Base-by-base conservation (phyloP, 2,329 filamentous ascomycete genomes). In the Zymoseptoria passerinii region DNA sequence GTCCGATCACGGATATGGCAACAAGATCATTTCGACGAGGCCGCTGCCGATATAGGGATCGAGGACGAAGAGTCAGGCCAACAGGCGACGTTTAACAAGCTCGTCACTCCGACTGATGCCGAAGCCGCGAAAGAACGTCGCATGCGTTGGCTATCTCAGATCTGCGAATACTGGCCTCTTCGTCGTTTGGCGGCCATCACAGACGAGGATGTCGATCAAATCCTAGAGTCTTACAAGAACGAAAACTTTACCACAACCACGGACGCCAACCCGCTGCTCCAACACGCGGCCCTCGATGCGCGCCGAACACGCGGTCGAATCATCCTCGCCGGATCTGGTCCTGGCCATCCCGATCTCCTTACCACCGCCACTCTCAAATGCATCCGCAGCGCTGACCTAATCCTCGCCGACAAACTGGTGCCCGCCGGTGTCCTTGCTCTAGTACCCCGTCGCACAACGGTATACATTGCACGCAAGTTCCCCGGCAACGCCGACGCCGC, bases 121-220 rank as follows among this genome's bases (percentile, higher is more conserved):
- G 86, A 88, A 60, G 86, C 86, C 2, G 83, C 85, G 16, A 90
- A 90, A 70, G 91, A 83, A 20, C 81, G 92, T 60, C 83, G 94
- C 54, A 92, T 95, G 79, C 83, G 94, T 58, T 99, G 94, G 94
- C 79, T 99, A 1, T 84, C 88, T 19, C 94, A 99, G 72, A 90
- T 99, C 55, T 99, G 94, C 80, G 94, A 99, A 77, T 99, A 99
- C 75, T 99, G 94, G 94, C 92, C 94, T 1, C 80, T 99, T 27
- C 86, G 85, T 63, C 84, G 89, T 18, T 81, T 99, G 1, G 90
- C 91, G 7, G 80, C 81, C 48, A 87, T 97, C 63, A 87, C 83
- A 3, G 90, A 96, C 67, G 81, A 81, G 8, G 92, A 97, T 65
- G 85, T 96, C 6, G 84, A 89, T 16, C 73, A 76, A 10, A 83